Evolutionary conservation across 2,329 filamentous ascomycete genomes (phyloP), one percentile per base, ranked within the genome.

Genomic region (Raffaelea albimanens): DNA sequence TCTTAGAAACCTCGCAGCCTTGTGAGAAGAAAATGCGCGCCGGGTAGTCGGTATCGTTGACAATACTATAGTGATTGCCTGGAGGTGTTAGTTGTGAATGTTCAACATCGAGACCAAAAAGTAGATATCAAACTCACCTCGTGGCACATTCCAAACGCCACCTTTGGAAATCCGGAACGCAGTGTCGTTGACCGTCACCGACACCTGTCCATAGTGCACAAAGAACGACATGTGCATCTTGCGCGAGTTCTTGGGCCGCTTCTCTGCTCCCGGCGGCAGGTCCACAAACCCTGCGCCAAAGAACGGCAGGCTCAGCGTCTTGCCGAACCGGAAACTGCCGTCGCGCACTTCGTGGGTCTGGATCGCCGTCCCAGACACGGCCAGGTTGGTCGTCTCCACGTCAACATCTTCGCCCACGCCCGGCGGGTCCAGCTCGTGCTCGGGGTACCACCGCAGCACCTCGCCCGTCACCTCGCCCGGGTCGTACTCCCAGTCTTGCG

Each of bases 201-300:
- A 73, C 19, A 96, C 88, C 54, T 85, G 82, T 20, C 93, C 93
- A 40, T 78, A 76, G 56, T 88, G 83, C 25, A 98, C 85, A 57
- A 95, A 96, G 64, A 97, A 97, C 1, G 86, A 83, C 84, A 98
- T 93, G 61, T 96, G 89, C 87, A 96, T 97, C 68, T 86, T 90
- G 53, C 91, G 78, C 33, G 86, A 85, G 65, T 96, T 97, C 73
- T 97, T 97, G 43, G 83, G 79, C 56, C 83, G 80, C 71, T 98
- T 98, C 60, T 85, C 80, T 29, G 86, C 81, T 2, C 85, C 83
- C 0, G 87, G 83, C 5, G 88, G 87, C 44, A 98, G 70, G 58
- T 97, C 91, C 34, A 98, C 86, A 45, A 97, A 77, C 16, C 93
- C 93, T 10, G 85, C 84, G 31, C 89, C 90, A 63, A 97, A 87